Evolutionary conservation across 1,284 basidiomycete genomes (phyloP), one percentile per base, ranked within the genome.

Genomic region (Cystodermella granulosa): DNA sequence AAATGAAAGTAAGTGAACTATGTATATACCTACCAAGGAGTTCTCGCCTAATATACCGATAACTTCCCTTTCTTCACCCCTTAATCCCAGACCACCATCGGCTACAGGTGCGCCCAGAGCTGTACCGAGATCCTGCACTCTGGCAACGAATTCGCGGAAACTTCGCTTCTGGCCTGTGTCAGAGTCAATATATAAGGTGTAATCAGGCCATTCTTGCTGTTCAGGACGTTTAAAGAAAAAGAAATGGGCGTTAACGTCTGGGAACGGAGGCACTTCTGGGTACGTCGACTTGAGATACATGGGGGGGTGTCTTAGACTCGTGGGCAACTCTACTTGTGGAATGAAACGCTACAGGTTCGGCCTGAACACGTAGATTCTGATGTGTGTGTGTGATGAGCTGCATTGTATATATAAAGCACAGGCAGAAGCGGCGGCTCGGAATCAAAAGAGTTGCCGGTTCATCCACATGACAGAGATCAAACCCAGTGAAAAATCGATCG

Each of bases 1-100:
- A 8, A 31, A 31, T 31, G 8, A 31, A 31, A n/a, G 8, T 31
- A 31, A 8, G 8, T 31, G 26, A 31, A 8, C 8, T 17, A 14
- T 0, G 26, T 52, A 11, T 20, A 4, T 17, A 3, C 34, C 16
- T 62, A 87, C 86, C 60, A 81, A 60, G 35, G 75, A 80, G 57
- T 87, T 89, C 43, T 80, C 75, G 60, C 79, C 79, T 55, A 86
- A 74, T 13, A 88, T 75, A 3, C 81, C 86, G 22, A 86, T 67
- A 22, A 85, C 76, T 49, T 83, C 81, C 1, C 68, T 69, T 3
- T 70, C 64, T 17, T 67, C 66, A 1, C 58, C 58, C 13, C 61
- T 56, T n/a, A 86, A 55, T 0, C 74, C 81, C 4, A 86, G 62
- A 0, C 84, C 82, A 1, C 81, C 82, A 24, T 74, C 59, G 0